Percentiles rank a stretch among this genome's conserved stretches.
Conservation (phyloP, 2,329 filamentous ascomycete species). For the Chalara sp. region DNA sequence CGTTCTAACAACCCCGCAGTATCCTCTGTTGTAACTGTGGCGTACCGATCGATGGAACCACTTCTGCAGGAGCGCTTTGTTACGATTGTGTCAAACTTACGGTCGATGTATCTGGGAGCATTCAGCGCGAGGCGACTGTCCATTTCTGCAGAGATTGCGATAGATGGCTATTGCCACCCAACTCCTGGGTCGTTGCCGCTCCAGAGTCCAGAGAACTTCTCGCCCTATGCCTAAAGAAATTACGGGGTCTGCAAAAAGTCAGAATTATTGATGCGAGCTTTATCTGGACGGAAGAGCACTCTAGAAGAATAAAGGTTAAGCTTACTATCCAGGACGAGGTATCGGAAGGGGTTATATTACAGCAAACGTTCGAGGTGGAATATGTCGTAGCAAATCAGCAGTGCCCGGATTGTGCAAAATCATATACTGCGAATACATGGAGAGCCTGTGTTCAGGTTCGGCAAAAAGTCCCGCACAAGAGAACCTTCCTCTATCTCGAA, state of each 20-base stretch:
- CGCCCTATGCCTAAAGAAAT: slow-evolving; percentile 81
- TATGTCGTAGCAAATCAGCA: slow-evolving; percentile 89
- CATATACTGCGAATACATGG: slow-evolving; percentile 95
- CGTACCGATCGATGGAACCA: slow-evolving; percentile 88
- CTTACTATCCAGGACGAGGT: slow-evolving; percentile 78
- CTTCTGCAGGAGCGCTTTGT: slow-evolving; percentile 79
- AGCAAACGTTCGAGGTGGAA: slow-evolving; percentile 92
- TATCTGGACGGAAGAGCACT: slow-evolving; percentile 98
- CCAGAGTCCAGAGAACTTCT: slow-evolving; percentile 90
- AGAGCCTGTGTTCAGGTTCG: slow-evolving; percentile 88
- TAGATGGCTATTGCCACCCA: slow-evolving; percentile 82
- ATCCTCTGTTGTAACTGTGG: slow-evolving; percentile 98
- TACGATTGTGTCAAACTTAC: slow-evolving; percentile 94
- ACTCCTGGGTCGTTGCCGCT: slow-evolving; percentile 75
- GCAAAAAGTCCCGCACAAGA: slow-evolving; percentile 94
- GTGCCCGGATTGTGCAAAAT: slow-evolving; percentile 92
- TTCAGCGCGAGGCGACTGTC: slow-evolving; percentile 82
- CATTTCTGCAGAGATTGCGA: slow-evolving; percentile 95
- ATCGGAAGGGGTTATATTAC: slow-evolving; percentile 60
- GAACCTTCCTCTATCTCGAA: slow-evolving; percentile 76
- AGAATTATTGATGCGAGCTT: slow-evolving; percentile 94
- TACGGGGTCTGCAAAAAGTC: slow-evolving; percentile 81
- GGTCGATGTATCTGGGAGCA: slow-evolving; percentile 84
- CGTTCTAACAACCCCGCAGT: slow-evolving; percentile 33
- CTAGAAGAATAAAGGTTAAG: slow-evolving; percentile 85